Evolutionary conservation across 164 flowering plant genomes (phyloP), one percentile per base, ranked within the genome.

Genomic region (Stephania japonica): DNA sequence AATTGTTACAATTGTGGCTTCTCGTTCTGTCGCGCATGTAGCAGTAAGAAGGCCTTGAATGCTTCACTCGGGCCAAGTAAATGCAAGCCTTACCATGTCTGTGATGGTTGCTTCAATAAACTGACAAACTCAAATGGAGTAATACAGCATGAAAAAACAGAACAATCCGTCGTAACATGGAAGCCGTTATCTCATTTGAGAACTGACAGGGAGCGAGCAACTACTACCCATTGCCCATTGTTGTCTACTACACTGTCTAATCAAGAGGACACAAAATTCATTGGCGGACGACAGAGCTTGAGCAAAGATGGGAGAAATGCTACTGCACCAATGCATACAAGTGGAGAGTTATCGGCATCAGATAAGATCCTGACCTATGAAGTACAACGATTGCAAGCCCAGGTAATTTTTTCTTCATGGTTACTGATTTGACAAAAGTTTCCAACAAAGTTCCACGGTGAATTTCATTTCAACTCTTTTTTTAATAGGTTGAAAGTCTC

Each of bases 1-100:
- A 87, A 88, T 70, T 90, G 91, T 75, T 88, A 87, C 61, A 88
- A 90, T 56, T 90, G 91, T 76, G 91, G 94, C 41, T 83, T 84
- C 64, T 73, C 75, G 42, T 86, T 88, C 81, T 90, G 91, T 78
- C 84, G 78, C 68, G 73, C 81, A 4, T 90, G 94, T 75, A 82
- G 90, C 74, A 80, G 81, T 74, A 88, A 88, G 82, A 88, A 87
- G 77, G 78, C 79, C 32, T 44, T 73, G 43, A 84, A 83, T 75
- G 90, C 90, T 14, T 81, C 90, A 24, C 72, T 90, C 70, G 90
- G 90, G 25, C 87, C 87, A 13, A 81, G 78, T 59, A 84, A 84
- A 70, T 76, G 78, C 65, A 88, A 85, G 75, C 83, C 81, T n/a
- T 84, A 59, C 79, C 85, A 88, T 53, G 91, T 90, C 3, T 90